These are phyloP conservation scores for Antrodiella citrinella DNA, from an alignment of 768 basidiomycete species.

Conservation along the genomic window DNA sequence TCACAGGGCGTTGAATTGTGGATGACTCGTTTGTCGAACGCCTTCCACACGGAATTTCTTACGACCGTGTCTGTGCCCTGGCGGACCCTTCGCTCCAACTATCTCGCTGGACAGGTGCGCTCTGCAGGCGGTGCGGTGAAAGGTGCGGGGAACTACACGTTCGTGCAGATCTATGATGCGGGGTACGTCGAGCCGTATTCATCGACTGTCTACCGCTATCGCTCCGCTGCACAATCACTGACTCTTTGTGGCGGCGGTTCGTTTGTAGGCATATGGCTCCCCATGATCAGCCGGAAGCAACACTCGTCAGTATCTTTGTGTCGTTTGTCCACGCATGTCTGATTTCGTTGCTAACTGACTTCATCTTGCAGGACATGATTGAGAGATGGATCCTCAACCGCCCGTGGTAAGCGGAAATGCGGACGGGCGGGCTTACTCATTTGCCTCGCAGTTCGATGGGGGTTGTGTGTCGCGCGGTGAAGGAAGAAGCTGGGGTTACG, in stretches of 20 bases:
- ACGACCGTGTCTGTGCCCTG: slow-evolving; percentile 25
- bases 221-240: background rate
- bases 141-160: slow-evolving; percentile 40
- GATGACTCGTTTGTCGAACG: slow-evolving; percentile 31
- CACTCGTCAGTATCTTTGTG: slow-evolving; percentile 1
- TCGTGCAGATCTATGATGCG: slow-evolving; percentile 40
- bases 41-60: slow-evolving; percentile 31
- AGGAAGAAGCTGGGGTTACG: no score
- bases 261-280: slow-evolving; percentile 4
- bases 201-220: background rate
- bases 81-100: slow-evolving; percentile 22
- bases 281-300: slow-evolving; percentile 6
- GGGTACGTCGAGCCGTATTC: slow-evolving; percentile 20
- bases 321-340: background rate
- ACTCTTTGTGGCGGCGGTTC: background rate
- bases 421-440: background rate
- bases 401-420: background rate
- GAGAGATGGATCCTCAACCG: slow-evolving; percentile 1
- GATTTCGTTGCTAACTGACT: background rate
- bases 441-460: background rate
- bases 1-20: slow-evolving; percentile 33
- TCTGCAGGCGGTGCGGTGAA: slow-evolving; percentile 24
- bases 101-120: slow-evolving; percentile 34
- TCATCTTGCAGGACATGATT: slow-evolving; percentile 6
- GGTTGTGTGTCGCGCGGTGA: no score